Conservation (phyloP, 768 basidiomycete species). For the Leccinum subtestaceum region DNA sequence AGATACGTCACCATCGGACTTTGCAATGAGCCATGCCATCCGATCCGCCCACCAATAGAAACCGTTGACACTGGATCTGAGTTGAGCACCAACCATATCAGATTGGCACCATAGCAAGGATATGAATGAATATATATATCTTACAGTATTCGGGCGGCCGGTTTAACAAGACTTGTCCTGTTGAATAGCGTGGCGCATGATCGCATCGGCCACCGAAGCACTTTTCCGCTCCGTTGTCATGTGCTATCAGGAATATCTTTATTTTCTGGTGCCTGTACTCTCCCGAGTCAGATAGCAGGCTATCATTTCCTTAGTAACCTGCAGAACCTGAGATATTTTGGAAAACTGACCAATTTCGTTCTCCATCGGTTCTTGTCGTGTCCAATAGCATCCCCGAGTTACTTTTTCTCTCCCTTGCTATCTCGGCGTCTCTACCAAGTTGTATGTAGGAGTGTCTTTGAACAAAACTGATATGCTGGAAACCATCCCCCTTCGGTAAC, state of each 20-base stretch:
- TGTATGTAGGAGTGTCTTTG: not conserved
- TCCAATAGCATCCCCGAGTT: not conserved
- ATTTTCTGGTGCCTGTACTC: not conserved
- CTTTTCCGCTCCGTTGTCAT: not conserved
- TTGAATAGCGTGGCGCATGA: not conserved
- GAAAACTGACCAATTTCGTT: not conserved
- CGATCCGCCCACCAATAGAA: not conserved
- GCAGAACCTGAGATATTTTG: constrained; percentile 11
- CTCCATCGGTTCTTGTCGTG: not conserved
- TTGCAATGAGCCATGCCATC: not conserved
- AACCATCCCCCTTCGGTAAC: not conserved
- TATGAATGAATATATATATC: not conserved
- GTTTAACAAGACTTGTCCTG: not conserved
- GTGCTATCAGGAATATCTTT: not conserved
- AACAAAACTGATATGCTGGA: not conserved
- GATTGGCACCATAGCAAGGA: not conserved
- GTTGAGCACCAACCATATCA: not conserved
- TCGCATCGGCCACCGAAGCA: constrained; percentile 8
- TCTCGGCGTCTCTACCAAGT: not conserved
- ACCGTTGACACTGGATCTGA: not conserved
- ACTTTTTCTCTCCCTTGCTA: not conserved
- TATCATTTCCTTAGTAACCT: constrained; percentile 3
- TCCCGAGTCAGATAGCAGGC: not conserved
- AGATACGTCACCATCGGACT: constrained; percentile 2
- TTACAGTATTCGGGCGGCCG: constrained; percentile 1